These are phyloP conservation scores for Vinca major DNA, from an alignment of 305 asterid species.

Conservation along the genomic window DNA sequence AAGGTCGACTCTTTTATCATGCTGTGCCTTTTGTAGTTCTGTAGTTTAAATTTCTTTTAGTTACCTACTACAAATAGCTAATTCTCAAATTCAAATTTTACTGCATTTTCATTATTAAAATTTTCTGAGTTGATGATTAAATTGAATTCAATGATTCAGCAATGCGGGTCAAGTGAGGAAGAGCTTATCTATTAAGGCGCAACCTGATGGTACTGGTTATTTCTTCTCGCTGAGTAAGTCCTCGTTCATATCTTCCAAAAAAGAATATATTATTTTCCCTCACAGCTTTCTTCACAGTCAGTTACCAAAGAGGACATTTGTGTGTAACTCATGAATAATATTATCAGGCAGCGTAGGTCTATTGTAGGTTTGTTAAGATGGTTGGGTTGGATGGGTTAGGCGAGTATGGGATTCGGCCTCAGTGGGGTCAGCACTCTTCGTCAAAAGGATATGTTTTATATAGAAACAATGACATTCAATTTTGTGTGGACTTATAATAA, in stretches of 20 bases:
- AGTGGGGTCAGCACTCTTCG: neutral
- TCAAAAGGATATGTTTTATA: neutral
- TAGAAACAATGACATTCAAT: neutral
- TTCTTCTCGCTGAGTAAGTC: slow-evolving; percentile 67
- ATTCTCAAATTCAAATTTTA: neutral
- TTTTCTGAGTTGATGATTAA: neutral
- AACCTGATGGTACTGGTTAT: slow-evolving; percentile 69
- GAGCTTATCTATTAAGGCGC: slow-evolving; percentile 69
- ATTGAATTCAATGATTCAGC: slow-evolving; percentile 25
- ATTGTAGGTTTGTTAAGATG: too few species aligned
- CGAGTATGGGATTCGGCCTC: neutral
- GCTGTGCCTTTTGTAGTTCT: neutral
- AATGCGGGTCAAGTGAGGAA: slow-evolving; percentile 92
- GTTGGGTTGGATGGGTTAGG: neutral
- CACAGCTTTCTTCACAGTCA: neutral
- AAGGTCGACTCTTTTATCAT: slow-evolving; percentile 34
- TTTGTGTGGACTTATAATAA: neutral
- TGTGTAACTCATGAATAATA: neutral
- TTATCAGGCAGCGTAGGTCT: neutral
- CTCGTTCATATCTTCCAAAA: neutral
- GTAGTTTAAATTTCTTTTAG: neutral
- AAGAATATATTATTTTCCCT: neutral
- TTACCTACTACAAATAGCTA: neutral
- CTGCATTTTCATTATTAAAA: neutral
- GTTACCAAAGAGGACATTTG: neutral